These are phyloP conservation scores for Hamamelis virginiana DNA, from an alignment of 164 flowering plant genomes.

Conservation along the genomic window DNA sequence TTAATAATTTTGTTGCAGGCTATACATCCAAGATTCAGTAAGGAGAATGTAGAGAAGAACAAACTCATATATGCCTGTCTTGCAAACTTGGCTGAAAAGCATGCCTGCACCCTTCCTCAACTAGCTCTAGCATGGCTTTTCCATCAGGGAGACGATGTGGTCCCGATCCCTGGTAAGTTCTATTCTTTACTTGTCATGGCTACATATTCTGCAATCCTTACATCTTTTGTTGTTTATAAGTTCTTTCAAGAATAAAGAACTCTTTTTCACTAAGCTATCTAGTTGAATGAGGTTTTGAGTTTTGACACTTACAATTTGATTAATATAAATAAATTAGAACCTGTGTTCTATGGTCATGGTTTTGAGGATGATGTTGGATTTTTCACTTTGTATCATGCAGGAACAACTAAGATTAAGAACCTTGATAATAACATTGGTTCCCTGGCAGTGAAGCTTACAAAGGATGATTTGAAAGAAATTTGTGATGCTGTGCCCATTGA, in stretches of 20 bases:
- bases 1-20: conserved; percentile 9
- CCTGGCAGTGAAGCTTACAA: conserved; percentile 21
- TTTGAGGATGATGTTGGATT: not conserved
- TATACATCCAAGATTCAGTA: conserved; percentile 41
- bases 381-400: conserved; percentile 6
- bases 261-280: no score
- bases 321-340: no score
- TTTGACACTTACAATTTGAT: no score
- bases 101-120: conserved; percentile 40
- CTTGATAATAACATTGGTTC: conserved; percentile 24
- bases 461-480: conserved; percentile 28
- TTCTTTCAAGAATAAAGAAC: no score
- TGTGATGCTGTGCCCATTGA: conserved; percentile 17
- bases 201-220: no score
- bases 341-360: no score
- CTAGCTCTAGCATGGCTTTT: conserved; percentile 51
- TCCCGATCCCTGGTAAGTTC: conserved; percentile 54
- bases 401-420: conserved; percentile 32
- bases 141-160: conserved; percentile 50
- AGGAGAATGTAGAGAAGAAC: conserved; percentile 48
- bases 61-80: conserved; percentile 29
- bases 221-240: no score
- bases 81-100: conserved; percentile 35
- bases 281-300: no score
- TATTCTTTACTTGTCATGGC: no score